phyloP scores from a whole-genome alignment of 1,139 yeast species.

The Yamadazyma sp. region DNA sequence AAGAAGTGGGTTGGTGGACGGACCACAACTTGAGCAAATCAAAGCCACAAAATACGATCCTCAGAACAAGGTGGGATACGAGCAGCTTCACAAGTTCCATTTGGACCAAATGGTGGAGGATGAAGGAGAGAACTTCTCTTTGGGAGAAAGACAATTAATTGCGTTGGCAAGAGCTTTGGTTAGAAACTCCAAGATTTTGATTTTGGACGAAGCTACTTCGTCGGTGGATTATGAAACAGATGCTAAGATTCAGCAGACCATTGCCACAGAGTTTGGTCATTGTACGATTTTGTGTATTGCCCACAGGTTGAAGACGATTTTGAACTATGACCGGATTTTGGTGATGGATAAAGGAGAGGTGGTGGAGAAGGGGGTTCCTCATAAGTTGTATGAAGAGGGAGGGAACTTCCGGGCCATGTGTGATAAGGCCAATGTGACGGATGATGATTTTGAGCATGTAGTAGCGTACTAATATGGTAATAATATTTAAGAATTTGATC shows the following conservation, averaged over 20 bases:
- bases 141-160: conserved; percentile 43
- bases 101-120: conserved; percentile 39
- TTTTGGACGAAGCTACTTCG: conserved; percentile 45
- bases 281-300: conserved; percentile 46
- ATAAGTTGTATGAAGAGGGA: conserved; percentile 22
- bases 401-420: conserved; percentile 43
- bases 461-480: conserved; percentile 14
- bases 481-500: background rate
- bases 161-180: conserved; percentile 45
- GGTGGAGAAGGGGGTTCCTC: conserved; percentile 49
- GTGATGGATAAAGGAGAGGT: conserved; percentile 59
- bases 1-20: conserved; percentile 60
- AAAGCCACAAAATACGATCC: conserved; percentile 11
- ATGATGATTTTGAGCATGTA: conserved; percentile 23
- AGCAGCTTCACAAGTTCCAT: conserved; percentile 43
- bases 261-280: conserved; percentile 31
- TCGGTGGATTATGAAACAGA: conserved; percentile 46
- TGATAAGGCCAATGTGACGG: conserved; percentile 30
- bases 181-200: conserved; percentile 35
- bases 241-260: conserved; percentile 35
- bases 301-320: conserved; percentile 40
- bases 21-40: conserved; percentile 40
- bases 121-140: conserved; percentile 40
- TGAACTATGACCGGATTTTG: conserved; percentile 37
- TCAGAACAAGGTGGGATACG: conserved; percentile 40